Conservation (phyloP, 2,329 filamentous ascomycete species). For the Xylaria sp. region DNA sequence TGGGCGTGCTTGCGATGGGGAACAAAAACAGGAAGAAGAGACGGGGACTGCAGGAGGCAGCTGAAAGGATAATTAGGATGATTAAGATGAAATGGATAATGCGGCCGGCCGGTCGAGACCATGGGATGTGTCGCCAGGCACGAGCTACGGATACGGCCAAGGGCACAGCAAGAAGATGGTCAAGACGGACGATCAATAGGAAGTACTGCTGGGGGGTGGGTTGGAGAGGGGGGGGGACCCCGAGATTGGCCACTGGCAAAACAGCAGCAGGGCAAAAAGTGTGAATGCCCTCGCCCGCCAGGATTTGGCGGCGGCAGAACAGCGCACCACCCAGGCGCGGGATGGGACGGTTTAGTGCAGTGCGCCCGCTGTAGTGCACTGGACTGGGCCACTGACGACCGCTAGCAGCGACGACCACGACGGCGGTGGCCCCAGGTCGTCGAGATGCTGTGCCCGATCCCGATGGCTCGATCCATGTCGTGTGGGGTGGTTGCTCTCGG, state of each 20-base stretch:
- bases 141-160: neutral
- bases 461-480: conserved; percentile 37
- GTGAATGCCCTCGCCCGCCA: conserved; percentile 27
- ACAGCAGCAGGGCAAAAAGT: neutral
- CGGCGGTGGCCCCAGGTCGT: neutral
- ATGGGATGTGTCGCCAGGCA: neutral
- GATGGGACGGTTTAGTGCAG: neutral
- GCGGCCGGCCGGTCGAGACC: conserved; percentile 21
- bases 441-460: conserved; percentile 37
- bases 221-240: neutral
- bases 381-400: too few relatives aligned
- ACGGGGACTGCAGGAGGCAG: neutral
- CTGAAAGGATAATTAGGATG: conserved; percentile 5
- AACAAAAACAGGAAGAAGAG: conserved; percentile 1
- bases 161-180: too few relatives aligned
- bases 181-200: too few relatives aligned
- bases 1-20: neutral
- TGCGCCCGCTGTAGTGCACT: neutral
- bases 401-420: neutral
- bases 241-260: conserved; percentile 1
- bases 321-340: too few relatives aligned
- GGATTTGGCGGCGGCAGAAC: neutral
- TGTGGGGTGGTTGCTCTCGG: conserved; percentile 28
- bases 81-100: conserved; percentile 1
- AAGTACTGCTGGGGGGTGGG: neutral